Conservation (phyloP, 1,284 basidiomycete genomes). For the Pyrrhoderma noxium region DNA sequence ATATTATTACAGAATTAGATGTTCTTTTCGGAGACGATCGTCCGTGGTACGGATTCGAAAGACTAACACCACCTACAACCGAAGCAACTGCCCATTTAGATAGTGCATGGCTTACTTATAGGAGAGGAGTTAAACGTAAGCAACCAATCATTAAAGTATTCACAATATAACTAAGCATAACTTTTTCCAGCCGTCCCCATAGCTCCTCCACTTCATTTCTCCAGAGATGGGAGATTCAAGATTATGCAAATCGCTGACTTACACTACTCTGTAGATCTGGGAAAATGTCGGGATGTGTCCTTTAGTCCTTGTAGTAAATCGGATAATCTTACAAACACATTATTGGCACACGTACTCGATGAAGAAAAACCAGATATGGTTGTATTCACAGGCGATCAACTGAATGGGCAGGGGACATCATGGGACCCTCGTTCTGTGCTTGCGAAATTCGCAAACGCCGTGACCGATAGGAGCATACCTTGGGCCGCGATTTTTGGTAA, state of each 20-base stretch:
- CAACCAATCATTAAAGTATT: conserved; percentile 11
- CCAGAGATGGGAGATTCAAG: conserved; percentile 76
- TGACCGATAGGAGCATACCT: conserved; percentile 70
- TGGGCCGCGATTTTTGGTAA: conserved; percentile 94
- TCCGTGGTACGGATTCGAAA: conserved; percentile 81
- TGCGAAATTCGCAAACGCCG: conserved; percentile 77
- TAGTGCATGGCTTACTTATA: conserved; percentile 52
- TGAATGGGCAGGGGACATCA: conserved; percentile 81
- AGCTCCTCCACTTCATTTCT: conserved; percentile 73
- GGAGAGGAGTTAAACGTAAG: conserved; percentile 61
- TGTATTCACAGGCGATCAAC: conserved; percentile 80
- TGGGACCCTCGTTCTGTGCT: conserved; percentile 85
- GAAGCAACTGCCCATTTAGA: conserved; percentile 34
- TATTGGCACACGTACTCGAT: conserved; percentile 69
- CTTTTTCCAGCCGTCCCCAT: conserved; percentile 48
- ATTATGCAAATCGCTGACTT: conserved; percentile 88
- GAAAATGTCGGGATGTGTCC: conserved; percentile 62
- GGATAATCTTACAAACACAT: conserved; percentile 66
- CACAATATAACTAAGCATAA: conserved; percentile 3
- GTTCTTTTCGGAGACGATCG: conserved; percentile 73
- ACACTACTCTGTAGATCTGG: conserved; percentile 75
- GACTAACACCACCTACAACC: conserved; percentile 51
- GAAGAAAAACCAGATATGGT: conserved; percentile 85
- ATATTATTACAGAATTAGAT: conserved; percentile 83
- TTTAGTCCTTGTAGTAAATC: conserved; percentile 50